These are phyloP conservation scores for Cucumis cinereus DNA, from an alignment of 306 rosid genomes.

Conservation along the genomic window DNA sequence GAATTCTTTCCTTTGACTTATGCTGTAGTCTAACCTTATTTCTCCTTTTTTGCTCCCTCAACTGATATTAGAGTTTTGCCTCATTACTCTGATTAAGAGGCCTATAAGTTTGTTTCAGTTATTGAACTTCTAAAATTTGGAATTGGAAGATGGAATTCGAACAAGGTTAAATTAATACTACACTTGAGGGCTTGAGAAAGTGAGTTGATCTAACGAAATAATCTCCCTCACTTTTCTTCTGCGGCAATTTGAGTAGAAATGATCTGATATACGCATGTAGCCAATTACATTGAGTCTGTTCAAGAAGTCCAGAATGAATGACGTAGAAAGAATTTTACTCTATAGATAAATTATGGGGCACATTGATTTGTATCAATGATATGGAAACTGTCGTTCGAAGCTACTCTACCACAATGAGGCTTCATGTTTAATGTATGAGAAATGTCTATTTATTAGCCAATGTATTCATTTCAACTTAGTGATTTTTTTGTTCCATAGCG, in stretches of 20 bases:
- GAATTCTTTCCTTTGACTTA: background rate
- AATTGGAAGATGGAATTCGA: background rate
- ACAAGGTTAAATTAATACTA: background rate
- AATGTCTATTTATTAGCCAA: constrained; percentile 10
- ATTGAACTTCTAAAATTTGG: background rate
- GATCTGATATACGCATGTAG: background rate
- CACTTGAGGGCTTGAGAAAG: background rate
- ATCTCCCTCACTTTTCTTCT: background rate
- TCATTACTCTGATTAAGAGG: background rate
- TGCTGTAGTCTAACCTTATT: background rate
- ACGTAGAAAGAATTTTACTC: background rate
- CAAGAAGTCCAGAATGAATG: background rate
- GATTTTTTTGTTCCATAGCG: constrained; percentile 51
- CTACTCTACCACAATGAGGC: background rate
- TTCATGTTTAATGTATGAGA: background rate
- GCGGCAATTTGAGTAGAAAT: background rate
- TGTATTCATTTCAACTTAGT: constrained; percentile 20
- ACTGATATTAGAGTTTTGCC: background rate
- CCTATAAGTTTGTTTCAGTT: too few relatives aligned
- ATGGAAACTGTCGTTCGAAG: background rate
- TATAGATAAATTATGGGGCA: background rate
- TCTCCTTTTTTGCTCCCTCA: background rate
- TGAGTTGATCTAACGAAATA: background rate
- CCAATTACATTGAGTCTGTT: background rate
- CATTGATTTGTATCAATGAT: background rate